These are phyloP conservation scores for Takashimella koratensis DNA, from an alignment of 1,284 basidiomycete genomes.

Conservation along the genomic window DNA sequence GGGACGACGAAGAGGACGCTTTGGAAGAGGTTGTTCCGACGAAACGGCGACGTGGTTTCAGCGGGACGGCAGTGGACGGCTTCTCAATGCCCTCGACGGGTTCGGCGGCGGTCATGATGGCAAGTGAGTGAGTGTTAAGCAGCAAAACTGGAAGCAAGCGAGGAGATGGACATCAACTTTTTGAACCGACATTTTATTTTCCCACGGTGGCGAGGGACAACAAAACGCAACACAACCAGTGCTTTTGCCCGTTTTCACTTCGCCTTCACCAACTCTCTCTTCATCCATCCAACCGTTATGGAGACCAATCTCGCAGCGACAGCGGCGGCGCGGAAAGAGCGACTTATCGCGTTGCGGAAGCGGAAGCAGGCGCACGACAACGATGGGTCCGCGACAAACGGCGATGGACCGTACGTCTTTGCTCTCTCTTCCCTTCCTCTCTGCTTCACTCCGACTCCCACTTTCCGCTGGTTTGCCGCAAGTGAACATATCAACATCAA, in stretches of 20 bases:
- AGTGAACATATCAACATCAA: too few species aligned
- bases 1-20: conserved; percentile 16
- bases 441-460: not conserved
- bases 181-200: conserved; percentile 9
- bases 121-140: not conserved
- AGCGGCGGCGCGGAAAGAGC: conserved; percentile 78
- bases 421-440: not conserved
- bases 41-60: conserved; percentile 41
- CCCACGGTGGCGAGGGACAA: conserved; percentile 23
- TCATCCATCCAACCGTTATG: conserved; percentile 22
- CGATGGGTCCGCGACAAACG: conserved; percentile 20
- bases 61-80: conserved; percentile 22
- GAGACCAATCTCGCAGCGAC: conserved; percentile 76
- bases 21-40: conserved; percentile 32
- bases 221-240: not conserved
- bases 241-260: not conserved
- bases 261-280: not conserved
- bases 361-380: conserved; percentile 63
- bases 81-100: conserved; percentile 29
- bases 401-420: conserved; percentile 28
- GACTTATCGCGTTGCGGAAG: conserved; percentile 73
- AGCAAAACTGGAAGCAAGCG: too few species aligned
- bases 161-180: too few species aligned
- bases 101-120: conserved; percentile 5
- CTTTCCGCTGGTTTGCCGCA: conserved; percentile 4